Base-by-base conservation (phyloP, 305 asterid genomes). In the Salvia sclarea region DNA sequence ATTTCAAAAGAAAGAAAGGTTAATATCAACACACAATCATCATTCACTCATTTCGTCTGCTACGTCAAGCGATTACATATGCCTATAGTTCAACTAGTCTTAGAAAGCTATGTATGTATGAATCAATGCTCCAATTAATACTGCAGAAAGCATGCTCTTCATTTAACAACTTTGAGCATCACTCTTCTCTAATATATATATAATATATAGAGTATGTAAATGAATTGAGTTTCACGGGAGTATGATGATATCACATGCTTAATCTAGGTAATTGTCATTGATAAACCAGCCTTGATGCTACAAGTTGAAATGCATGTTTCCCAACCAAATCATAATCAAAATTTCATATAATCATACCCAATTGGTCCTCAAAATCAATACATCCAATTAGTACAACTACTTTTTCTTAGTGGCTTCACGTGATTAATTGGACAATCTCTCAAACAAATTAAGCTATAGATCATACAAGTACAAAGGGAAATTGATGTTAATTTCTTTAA, bases 331-430 rank as follows among this genome's bases (percentile, higher is more conserved):
- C 30, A 25, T 30, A 41, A 55, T 67, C 41, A 54, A 25, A 53
- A 37, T 11, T 31, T 28, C 14, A 22, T 65, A 0, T 44, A 56
- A n/a, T n/a, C n/a, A n/a, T n/a, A n/a, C n/a, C n/a, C n/a, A 25
- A 37, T 9, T 41, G 16, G 53, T 64, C 8, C n/a, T 53, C 24
- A 33, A 25, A 43, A 56, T 9, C 14, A 44, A n/a, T n/a, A 44
- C 50, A 44, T n/a, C 8, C 50, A 44, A 41, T 50, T 44, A 48
- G 57, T 70, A 28, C 3, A 49, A 11, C 41, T 61, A 18, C 55
- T 61, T 70, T 61, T 70, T 61, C 22, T 53, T 21, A 38, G 69
- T 70, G 75, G 52, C 33, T 60, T 37, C 14, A 50, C 38, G n/a
- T n/a, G n/a, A n/a, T 44, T 55, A 2, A 25, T 67, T 53, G 25